Conservation (phyloP, 148 eudicot species). For the Silene latifolia region DNA sequence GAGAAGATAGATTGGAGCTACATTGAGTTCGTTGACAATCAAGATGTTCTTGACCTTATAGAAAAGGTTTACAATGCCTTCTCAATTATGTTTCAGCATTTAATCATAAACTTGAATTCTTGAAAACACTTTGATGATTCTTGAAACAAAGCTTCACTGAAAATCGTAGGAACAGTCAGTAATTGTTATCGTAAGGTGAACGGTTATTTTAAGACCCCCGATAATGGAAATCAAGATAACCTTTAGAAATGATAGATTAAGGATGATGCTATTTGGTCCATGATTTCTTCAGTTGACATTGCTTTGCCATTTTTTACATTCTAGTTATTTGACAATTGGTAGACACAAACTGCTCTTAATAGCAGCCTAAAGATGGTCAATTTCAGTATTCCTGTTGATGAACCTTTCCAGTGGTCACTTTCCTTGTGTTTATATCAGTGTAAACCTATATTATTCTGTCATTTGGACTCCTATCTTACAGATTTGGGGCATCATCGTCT, state of each 20-base stretch:
- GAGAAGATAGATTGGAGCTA: constrained; percentile 98
- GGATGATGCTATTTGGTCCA: background rate
- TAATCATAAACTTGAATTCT: background rate
- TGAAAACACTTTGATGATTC: too few species aligned
- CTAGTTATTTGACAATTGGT: too few species aligned
- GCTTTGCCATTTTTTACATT: background rate
- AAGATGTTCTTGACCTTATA: constrained; percentile 98
- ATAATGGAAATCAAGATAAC: background rate
- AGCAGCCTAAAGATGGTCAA: background rate
- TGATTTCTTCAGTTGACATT: background rate
- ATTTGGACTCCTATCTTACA: background rate
- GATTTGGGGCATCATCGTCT: background rate
- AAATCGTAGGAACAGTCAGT: background rate
- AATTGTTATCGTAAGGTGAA: background rate
- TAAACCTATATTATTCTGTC: background rate
- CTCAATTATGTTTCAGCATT: constrained; percentile 1
- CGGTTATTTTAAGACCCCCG: background rate
- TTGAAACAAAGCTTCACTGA: too few species aligned
- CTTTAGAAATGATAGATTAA: background rate
- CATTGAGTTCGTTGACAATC: constrained; percentile 95
- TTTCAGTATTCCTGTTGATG: background rate
- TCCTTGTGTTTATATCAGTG: background rate
- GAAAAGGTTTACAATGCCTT: constrained; percentile 62
- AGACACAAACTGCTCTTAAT: background rate
- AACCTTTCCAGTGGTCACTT: background rate